Evolutionary conservation across 2,329 filamentous ascomycete genomes (phyloP).

Genomic region (Penicillium sp.): DNA sequence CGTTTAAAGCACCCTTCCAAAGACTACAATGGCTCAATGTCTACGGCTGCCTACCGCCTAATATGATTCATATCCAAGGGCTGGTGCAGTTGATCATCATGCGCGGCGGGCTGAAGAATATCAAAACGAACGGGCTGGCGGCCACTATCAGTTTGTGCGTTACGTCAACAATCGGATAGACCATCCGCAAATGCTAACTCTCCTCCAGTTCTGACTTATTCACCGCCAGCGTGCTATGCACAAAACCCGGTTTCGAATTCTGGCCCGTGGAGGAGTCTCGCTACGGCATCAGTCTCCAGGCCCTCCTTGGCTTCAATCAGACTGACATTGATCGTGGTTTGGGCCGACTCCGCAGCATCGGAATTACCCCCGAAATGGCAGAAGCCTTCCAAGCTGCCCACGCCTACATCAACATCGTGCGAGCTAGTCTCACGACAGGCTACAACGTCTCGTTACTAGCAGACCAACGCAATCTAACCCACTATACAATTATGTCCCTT

Average conservation of each 20-base stretch:
- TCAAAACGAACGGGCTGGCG: constrained; percentile 42
- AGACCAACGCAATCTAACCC: constrained; percentile 46
- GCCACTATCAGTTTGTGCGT: constrained; percentile 45
- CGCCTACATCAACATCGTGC: constrained; percentile 36
- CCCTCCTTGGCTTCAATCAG: constrained; percentile 31
- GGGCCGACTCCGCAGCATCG: constrained; percentile 27
- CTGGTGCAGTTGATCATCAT: constrained; percentile 40
- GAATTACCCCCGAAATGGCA: constrained; percentile 33
- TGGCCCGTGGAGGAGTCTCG: constrained; percentile 29
- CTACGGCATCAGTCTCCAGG: constrained; percentile 23
- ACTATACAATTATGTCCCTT: constrained; percentile 40
- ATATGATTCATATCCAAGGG: constrained; percentile 40
- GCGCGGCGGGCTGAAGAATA: constrained; percentile 41
- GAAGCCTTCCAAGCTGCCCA: constrained; percentile 37
- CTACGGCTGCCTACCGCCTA: constrained; percentile 39
- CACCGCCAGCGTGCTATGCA: constrained; percentile 29
- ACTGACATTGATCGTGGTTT: constrained; percentile 31
- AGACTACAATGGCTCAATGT: constrained; percentile 43
- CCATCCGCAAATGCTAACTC: neutral
- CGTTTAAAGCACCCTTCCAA: constrained; percentile 40
- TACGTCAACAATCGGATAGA: neutral
- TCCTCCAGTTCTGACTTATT: constrained; percentile 33
- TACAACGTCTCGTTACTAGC: constrained; percentile 30
- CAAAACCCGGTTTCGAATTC: constrained; percentile 31
- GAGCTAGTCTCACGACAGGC: constrained; percentile 24